Conservation (phyloP, 2,329 filamentous ascomycete genomes). For the Blumeria graminis region DNA sequence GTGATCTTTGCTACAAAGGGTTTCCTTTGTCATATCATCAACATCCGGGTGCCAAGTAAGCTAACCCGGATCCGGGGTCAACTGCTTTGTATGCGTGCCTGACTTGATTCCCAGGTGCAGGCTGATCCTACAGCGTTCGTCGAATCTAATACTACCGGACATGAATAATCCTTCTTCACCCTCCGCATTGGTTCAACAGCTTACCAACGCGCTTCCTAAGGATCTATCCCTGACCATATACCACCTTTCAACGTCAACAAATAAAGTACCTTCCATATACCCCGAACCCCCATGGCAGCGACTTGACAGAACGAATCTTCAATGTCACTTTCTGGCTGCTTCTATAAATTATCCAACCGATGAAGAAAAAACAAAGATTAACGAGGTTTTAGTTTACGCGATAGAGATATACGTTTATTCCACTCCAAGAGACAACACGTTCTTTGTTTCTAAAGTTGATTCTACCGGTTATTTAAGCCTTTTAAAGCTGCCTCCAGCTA, state of each 20-base stretch:
- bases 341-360: constrained; percentile 19
- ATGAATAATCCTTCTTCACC: no score
- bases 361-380: constrained; percentile 8
- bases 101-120: no score
- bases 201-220: constrained; percentile 23
- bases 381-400: constrained; percentile 45
- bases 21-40: no score
- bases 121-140: no score
- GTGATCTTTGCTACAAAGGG: no score
- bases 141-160: no score
- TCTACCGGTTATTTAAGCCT: constrained; percentile 69
- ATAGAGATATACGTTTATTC: constrained; percentile 77
- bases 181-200: constrained; percentile 10
- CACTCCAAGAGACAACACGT: constrained; percentile 53
- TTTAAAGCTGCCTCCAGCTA: constrained; percentile 34
- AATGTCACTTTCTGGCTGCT: constrained; percentile 54
- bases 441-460: constrained; percentile 93
- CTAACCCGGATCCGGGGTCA: no score
- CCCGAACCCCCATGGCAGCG: constrained; percentile 47
- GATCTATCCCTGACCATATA: constrained; percentile 41
- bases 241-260: constrained; percentile 71
- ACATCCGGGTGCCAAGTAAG: no score
- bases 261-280: constrained; percentile 50
- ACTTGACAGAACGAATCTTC: constrained; percentile 59
- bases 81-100: no score